Base-by-base conservation (phyloP, 805 yeast species). In the Candida khao-thaluensis region DNA sequence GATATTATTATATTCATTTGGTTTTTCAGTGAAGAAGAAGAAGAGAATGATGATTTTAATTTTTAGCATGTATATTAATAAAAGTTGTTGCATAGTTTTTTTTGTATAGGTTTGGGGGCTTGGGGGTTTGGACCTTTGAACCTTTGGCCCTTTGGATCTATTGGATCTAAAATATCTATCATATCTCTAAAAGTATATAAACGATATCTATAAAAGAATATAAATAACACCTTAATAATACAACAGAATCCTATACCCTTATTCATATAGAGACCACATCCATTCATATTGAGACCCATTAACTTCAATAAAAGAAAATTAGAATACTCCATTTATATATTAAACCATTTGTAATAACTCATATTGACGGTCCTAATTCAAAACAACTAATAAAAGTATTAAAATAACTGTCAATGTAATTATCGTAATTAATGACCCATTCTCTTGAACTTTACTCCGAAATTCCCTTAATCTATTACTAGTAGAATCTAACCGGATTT, bases 21-120 rank as follows among this genome's bases (percentile, higher is more conserved):
- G 74, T 69, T 69, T 45, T 69, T 69, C 56, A 64, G 69, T 42
- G 71, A 66, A 37, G 60, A 55, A 28, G 73, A 69, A 40, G 74
- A 69, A 31, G 71, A 66, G 26, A 65, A 64, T 43, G 72, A 69
- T 41, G 74, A 69, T 44, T 69, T 69, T 44, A 68, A 69, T 42
- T 69, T 69, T 38, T 69, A 54, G 40, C 24, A 22, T 22, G 24
- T 22, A 22, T 22, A 22, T 22, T 22, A 22, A 22, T 8, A 8
- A 22, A 22, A 22, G n/a, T n/a, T n/a, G n/a, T n/a, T n/a, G 7
- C 10, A 8, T 12, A 15, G 32, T 5, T 12, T 7, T 26, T 26
- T 11, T 11, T 26, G 15, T 14, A 26, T 26, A 26, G 25, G 11
- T 22, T 8, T 8, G 11, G 25, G 25, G n/a, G n/a, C n/a, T n/a